Conservation (phyloP, 495 filamentous ascomycete species). For the Durotheca rogersii region DNA sequence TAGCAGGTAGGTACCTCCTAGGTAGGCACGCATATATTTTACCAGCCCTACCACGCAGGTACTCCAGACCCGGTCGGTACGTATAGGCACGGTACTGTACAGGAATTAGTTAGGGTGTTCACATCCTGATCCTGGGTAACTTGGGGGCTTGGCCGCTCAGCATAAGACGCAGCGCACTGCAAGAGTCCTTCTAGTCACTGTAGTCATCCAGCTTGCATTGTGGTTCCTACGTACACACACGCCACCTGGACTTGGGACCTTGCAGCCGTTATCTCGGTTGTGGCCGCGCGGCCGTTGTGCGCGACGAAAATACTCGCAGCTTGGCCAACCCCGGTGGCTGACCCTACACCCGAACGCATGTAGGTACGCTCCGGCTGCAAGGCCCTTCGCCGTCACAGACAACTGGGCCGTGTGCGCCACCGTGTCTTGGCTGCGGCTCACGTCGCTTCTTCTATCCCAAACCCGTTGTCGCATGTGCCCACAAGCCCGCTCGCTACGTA, state of each 20-base stretch:
- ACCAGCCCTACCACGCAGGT: not conserved
- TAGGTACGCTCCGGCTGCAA: no score
- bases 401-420: not conserved
- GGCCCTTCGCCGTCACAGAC: no score
- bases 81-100: constrained; percentile 1
- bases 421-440: not conserved
- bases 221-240: no score
- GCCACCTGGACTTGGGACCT: no score
- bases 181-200: constrained; percentile 1
- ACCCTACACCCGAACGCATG: no score
- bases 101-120: constrained; percentile 16
- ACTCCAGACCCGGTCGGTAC: not conserved
- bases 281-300: constrained; percentile 10
- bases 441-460: not conserved
- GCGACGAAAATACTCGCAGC: not conserved
- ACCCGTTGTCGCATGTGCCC: not conserved
- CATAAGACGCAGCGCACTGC: constrained; percentile 16
- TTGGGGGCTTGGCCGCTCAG: not conserved
- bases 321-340: not conserved
- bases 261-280: constrained; percentile 19
- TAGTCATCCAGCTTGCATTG: constrained; percentile 4
- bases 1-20: no score
- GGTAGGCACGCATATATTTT: not conserved
- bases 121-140: constrained; percentile 2
- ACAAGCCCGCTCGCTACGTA: not conserved